Evolutionary conservation across 2,329 filamentous ascomycete genomes (phyloP).

Genomic region (Cryphonectria naterciae): DNA sequence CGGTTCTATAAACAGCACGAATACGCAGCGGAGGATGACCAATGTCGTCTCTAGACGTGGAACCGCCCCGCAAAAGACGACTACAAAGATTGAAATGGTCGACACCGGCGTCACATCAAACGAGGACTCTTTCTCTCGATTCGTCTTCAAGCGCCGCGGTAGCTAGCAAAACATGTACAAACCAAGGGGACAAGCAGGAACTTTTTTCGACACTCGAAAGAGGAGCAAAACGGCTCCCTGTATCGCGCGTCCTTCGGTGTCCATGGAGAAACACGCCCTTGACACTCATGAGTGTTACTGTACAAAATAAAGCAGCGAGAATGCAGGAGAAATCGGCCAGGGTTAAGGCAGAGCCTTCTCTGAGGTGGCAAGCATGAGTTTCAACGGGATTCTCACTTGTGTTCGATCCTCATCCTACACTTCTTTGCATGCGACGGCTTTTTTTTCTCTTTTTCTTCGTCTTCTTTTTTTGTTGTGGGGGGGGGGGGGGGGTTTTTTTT

Average conservation of each 20-base stretch:
- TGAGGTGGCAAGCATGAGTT: neutral
- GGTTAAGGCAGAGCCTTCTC: neutral
- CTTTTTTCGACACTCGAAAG: neutral
- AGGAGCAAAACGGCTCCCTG: neutral
- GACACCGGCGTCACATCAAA: neutral
- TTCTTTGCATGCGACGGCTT: neutral
- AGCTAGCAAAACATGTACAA: neutral
- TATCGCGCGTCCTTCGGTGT: neutral
- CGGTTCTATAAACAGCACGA: neutral
- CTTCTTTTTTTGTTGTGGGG: neutral
- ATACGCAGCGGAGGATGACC: neutral
- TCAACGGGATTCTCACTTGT: neutral
- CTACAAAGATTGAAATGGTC: slow-evolving; percentile 9
- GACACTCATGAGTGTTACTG: neutral
- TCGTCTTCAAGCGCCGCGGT: slow-evolving; percentile 10
- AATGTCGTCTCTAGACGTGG: neutral
- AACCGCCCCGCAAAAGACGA: neutral
- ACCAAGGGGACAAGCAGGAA: neutral
- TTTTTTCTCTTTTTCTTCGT: neutral
- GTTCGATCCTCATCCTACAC: neutral
- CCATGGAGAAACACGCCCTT: neutral
- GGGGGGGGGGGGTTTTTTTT: no score
- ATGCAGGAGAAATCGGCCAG: neutral
- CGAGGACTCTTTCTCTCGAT: neutral
- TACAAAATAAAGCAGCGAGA: neutral